Percentiles rank a stretch among this genome's conserved stretches.
Evolutionary conservation across 2,329 filamentous ascomycete species (phyloP).

Genomic region (Zymoseptoria tritici): DNA sequence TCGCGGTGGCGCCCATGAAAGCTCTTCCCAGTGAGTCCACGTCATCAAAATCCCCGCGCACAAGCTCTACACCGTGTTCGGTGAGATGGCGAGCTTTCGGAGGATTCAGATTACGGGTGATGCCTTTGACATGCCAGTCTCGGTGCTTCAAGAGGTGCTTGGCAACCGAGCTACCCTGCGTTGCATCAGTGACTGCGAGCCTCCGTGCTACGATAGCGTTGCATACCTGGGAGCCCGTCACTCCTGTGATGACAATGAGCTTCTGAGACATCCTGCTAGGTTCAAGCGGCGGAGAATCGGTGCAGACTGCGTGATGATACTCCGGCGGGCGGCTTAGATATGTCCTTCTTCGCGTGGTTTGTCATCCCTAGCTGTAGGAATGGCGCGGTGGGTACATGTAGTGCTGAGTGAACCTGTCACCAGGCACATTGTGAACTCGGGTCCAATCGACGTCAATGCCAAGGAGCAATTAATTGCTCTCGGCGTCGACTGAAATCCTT

Average conservation of each 20-base stretch:
- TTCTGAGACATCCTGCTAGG: constrained; percentile 2
- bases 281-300: not conserved
- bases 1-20: constrained; percentile 32
- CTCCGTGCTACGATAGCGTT: not conserved
- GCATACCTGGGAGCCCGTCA: constrained; percentile 12
- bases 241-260: constrained; percentile 17
- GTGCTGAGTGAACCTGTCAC: not conserved
- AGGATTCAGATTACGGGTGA: constrained; percentile 39
- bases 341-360: not conserved
- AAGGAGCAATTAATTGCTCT: not conserved
- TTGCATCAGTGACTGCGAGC: not conserved
- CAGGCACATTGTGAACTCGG: too few relatives aligned
- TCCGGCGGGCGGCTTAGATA: not conserved
- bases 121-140: constrained; percentile 24
- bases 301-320: not conserved
- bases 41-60: constrained; percentile 31
- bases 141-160: constrained; percentile 11
- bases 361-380: not conserved
- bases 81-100: constrained; percentile 28
- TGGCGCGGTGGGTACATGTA: not conserved
- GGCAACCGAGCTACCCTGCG: constrained; percentile 12
- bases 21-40: constrained; percentile 26
- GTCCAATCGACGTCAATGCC: not conserved
- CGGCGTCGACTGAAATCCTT: not conserved
- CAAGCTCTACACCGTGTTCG: constrained; percentile 32